Evolutionary conservation across 1,284 basidiomycete genomes (phyloP), one percentile per base, ranked within the genome.

Genomic region (Ustilago loliicola): DNA sequence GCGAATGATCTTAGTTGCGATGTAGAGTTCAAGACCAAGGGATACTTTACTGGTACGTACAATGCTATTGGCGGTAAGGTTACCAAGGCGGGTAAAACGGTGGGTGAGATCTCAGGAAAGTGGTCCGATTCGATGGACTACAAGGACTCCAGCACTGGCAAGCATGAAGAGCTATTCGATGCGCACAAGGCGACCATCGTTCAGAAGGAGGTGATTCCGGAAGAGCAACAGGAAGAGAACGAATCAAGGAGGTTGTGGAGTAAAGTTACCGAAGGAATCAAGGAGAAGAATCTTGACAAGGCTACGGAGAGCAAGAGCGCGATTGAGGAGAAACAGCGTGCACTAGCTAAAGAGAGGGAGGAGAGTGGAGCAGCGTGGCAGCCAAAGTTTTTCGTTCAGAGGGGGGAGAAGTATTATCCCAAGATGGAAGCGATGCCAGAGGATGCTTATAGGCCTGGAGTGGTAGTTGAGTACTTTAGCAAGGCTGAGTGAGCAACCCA

Each of bases 21-120:
- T 84, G 88, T 99, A 47, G 95, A 98, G 81, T 99, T 99, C 89
- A 99, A 98, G 89, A 97, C 95, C 27, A 98, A 98, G 60, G 96
- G 96, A 27, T 99, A 96, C 90, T 98, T 98, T 87, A 95, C 94
- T 1, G 96, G 96, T 19, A 93, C 93, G 29, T 98, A 99, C 89
- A 99, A 99, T 85, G 91, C 92, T 27, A 91, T 99, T 67, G 87
- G 90, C 5, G 97, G 96, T 34, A 91, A 91, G 75, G 90, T 98
- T 77, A 92, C 91, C n/a, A 90, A 89, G 68, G 88, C 89, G n/a
- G 86, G 87, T 47, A 87, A 87, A n/a, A 92, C 94, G 2, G 88
- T 93, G 19, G 96, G 96, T 11, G 95, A 98, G 82, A 88, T 99
- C 27, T 90, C 90, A 7, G 96, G 96, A 29, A 91, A 93, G 85